Percentiles rank a stretch among this genome's conserved stretches.
Conservation (phyloP, 2,329 filamentous ascomycete species). For the Immersiporthe knoxdaviesiana region DNA sequence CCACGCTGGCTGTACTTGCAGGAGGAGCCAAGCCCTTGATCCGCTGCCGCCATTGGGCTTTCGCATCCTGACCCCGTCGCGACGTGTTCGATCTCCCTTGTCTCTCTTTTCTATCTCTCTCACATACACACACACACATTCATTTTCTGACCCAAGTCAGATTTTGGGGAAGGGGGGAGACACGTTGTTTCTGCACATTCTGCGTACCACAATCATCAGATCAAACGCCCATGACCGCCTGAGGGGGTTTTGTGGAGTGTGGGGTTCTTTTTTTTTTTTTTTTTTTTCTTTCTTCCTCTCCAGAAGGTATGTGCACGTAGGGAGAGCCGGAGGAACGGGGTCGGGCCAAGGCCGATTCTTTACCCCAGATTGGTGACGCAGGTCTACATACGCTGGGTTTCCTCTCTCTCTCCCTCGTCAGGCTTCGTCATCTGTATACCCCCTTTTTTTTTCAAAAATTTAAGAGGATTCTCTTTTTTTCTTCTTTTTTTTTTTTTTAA, state of each 20-base stretch:
- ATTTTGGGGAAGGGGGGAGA: neutral
- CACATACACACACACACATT: too few species aligned
- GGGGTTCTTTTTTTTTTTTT: conserved; percentile 12
- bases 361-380: conserved; percentile 30
- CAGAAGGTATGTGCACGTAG: conserved; percentile 5
- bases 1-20: neutral
- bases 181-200: conserved; percentile 10
- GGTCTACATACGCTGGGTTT: too few species aligned
- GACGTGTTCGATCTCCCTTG: neutral
- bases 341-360: conserved; percentile 21
- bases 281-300: too few species aligned
- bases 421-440: neutral
- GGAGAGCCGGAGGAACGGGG: conserved; percentile 23
- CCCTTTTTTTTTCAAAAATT: neutral
- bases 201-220: conserved; percentile 23
- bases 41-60: neutral
- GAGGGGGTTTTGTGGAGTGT: conserved; percentile 25
- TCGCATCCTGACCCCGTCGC: neutral
- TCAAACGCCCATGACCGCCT: conserved; percentile 23
- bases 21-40: neutral
- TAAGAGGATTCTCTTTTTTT: neutral
- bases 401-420: neutral
- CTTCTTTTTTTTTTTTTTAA: too few species aligned
- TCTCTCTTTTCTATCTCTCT: neutral
- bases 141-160: neutral